phyloP scores from a whole-genome alignment of 2,329 filamentous ascomycete species.

The Cercospora zeina region DNA sequence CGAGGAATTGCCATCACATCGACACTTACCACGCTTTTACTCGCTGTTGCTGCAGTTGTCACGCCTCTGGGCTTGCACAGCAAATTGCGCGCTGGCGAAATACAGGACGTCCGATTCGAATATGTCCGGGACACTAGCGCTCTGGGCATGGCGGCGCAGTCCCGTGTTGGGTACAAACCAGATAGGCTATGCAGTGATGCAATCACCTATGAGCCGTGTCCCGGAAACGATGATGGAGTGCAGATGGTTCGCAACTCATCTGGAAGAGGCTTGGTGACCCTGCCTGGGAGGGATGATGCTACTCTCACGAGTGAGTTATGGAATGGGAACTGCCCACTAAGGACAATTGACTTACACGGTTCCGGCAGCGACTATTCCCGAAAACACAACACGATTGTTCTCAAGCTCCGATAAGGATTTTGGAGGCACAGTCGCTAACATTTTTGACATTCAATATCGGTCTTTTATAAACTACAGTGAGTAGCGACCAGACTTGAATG shows the following conservation, averaged over 20 bases:
- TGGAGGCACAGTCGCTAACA: slow-evolving; percentile 8
- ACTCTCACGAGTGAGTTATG: slow-evolving; percentile 2
- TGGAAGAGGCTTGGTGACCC: neutral
- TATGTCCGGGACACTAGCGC: slow-evolving; percentile 14
- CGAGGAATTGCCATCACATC: slow-evolving; percentile 4
- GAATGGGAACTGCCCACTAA: neutral
- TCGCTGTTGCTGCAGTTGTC: slow-evolving; percentile 17
- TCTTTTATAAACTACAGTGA: slow-evolving; percentile 20
- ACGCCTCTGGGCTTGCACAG: slow-evolving; percentile 14
- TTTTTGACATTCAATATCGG: slow-evolving; percentile 18
- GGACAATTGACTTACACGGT: neutral
- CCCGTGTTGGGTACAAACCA: slow-evolving; percentile 6
- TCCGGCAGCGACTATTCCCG: neutral
- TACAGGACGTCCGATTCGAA: slow-evolving; percentile 1
- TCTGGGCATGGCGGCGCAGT: slow-evolving; percentile 14
- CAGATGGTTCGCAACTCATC: neutral
- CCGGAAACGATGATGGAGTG: slow-evolving; percentile 17
- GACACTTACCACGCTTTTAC: neutral
- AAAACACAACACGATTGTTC: slow-evolving; percentile 16
- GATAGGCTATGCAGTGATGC: slow-evolving; percentile 4
- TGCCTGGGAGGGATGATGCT: slow-evolving; percentile 5
- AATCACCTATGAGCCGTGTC: neutral
- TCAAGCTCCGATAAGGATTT: neutral
- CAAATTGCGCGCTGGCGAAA: neutral
- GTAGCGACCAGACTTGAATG: neutral